Evolutionary conservation across 306 rosid species (phyloP).

Genomic region (Cicer bijugum): DNA sequence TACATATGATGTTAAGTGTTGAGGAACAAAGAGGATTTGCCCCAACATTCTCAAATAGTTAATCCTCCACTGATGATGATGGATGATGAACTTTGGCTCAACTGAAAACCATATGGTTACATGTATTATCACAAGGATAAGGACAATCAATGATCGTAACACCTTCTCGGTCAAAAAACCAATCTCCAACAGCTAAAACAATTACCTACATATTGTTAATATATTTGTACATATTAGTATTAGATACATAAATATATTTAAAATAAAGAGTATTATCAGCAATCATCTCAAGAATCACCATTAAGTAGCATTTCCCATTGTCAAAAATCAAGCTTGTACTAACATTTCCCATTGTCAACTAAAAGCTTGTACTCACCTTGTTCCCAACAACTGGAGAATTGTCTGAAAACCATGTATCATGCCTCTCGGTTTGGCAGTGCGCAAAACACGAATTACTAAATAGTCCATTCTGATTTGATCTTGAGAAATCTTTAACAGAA

Average conservation of each 20-base stretch:
- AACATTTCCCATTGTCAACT: not conserved
- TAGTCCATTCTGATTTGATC: conserved; percentile 66
- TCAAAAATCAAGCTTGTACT: too few species aligned
- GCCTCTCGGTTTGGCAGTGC: conserved; percentile 95
- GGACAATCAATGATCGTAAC: conserved; percentile 82
- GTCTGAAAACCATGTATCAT: conserved; percentile 90
- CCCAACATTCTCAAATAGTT: conserved; percentile 1
- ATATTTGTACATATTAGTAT: conserved; percentile 3
- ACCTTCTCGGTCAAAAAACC: conserved; percentile 80
- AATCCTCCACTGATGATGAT: not conserved
- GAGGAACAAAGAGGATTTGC: conserved; percentile 22
- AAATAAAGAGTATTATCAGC: not conserved
- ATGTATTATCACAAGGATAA: conserved; percentile 84
- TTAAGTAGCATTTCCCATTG: too few species aligned
- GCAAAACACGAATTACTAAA: conserved; percentile 87
- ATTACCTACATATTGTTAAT: conserved; percentile 62
- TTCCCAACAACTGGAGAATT: conserved; percentile 70
- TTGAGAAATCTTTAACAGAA: conserved; percentile 59
- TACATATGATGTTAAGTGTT: not conserved
- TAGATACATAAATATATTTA: conserved; percentile 23
- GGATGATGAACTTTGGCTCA: conserved; percentile 38
- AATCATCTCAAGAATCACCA: too few species aligned
- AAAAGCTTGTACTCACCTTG: conserved; percentile 59
- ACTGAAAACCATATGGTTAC: conserved; percentile 81
- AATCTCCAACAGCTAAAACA: conserved; percentile 87